Evolutionary conservation across 768 basidiomycete genomes (phyloP).

Genomic region (Gloeophyllum trabeum): DNA sequence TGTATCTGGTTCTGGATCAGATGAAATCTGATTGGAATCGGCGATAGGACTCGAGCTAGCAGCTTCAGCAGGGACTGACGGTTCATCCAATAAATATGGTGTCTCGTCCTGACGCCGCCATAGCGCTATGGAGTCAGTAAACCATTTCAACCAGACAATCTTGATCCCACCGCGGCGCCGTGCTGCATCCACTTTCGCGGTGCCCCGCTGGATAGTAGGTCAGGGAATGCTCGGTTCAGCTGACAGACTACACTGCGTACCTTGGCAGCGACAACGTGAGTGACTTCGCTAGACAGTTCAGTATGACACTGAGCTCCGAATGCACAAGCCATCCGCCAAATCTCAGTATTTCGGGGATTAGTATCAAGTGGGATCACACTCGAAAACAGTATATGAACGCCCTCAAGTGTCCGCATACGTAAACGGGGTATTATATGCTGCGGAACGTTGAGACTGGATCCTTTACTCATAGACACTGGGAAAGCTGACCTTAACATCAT

Average conservation of each 20-base stretch:
- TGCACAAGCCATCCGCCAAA: conserved; percentile 77
- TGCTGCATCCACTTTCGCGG: conserved; percentile 84
- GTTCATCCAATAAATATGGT: conserved; percentile 62
- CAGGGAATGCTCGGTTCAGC: background rate
- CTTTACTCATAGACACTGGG: conserved; percentile 1
- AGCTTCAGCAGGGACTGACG: conserved; percentile 26
- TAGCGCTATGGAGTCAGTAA: conserved; percentile 79
- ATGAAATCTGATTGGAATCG: conserved; percentile 43
- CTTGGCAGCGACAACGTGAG: conserved; percentile 90
- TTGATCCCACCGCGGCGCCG: conserved; percentile 65
- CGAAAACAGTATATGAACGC: conserved; percentile 82
- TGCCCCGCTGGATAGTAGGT: conserved; percentile 49
- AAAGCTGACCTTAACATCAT: conserved; percentile 75
- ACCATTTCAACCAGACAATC: conserved; percentile 86
- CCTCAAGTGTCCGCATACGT: conserved; percentile 65
- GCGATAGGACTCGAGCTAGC: conserved; percentile 31
- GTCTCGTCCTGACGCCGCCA: conserved; percentile 78
- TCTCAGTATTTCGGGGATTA: conserved; percentile 65
- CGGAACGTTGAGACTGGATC: conserved; percentile 2
- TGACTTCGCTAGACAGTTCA: conserved; percentile 54
- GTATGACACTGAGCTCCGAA: conserved; percentile 81
- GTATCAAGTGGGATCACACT: conserved; percentile 90
- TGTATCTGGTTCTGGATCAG: conserved; percentile 53
- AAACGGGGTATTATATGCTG: conserved; percentile 81
- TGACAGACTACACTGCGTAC: conserved; percentile 24